Evolutionary conservation across 2,329 filamentous ascomycete species (phyloP), one percentile per base, ranked within the genome.

Genomic region (Fusarium brachygibbosum): DNA sequence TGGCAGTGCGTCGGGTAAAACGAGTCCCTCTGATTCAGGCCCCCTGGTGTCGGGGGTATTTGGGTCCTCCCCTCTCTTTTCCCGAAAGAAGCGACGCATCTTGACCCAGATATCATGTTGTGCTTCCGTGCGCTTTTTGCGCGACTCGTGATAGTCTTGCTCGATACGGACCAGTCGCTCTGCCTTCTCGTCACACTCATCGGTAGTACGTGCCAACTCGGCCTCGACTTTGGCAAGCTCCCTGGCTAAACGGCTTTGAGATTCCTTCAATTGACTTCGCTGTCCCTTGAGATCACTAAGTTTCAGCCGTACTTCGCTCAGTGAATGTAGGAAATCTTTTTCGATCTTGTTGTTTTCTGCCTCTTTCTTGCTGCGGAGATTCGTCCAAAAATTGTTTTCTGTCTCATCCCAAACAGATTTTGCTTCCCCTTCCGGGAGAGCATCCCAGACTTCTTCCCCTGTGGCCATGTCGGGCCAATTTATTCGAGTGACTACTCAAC

Each of bases 211-310:
- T 14, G 75, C 77, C 23, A 84, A 73, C 34, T 79, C 77, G 34
- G 79, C 76, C 75, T 82, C 83, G n/a, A 78, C 71, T 41, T 76
- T 70, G 31, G 74, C 74, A 41, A 80, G 72, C 57, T 80, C 76
- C 29, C 66, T 71, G 2, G 71, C 69, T n/a, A 80, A 59, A 5
- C 75, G 73, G 11, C 62, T 66, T 38, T 76, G 75, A 13, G 71
- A 69, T 60, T 79, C 74, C 23, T 55, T 68, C 7, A 80, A 68
- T 46, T 77, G 62, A 16, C 65, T 68, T 19, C 75, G 74, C 45
- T 73, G 74, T 17, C 74, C 75, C 12, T 69, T 75, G 12, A 80
- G 58, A 11, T 65, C 73, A 49, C 72, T 74, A 6, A 79, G 67
- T 32, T 79, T 74, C 17, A 76, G 66, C 21, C 74, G 76, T 40